These are phyloP conservation scores for Hanseniaspora jakobsenii DNA, from an alignment of 805 yeast genomes.

Conservation along the genomic window DNA sequence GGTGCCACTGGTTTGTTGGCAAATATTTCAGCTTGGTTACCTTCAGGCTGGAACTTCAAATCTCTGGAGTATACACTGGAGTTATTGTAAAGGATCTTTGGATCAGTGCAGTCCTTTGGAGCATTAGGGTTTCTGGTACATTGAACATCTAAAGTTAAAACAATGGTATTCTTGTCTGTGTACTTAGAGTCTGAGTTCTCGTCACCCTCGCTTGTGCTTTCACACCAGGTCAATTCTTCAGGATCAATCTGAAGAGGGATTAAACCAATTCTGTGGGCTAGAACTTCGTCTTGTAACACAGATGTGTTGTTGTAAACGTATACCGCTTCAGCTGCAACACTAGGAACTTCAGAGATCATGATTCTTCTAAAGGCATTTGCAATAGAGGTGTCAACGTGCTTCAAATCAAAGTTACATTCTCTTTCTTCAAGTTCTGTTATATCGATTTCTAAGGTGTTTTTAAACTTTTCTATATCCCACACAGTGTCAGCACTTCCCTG, in stretches of 20 bases:
- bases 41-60: constrained; percentile 82
- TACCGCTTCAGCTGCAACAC: constrained; percentile 88
- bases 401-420: constrained; percentile 73
- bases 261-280: constrained; percentile 89
- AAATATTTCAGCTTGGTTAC: constrained; percentile 64
- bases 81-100: constrained; percentile 71
- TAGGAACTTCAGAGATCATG: constrained; percentile 93
- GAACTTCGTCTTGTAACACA: constrained; percentile 92
- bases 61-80: constrained; percentile 82
- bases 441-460: constrained; percentile 50
- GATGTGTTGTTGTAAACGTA: constrained; percentile 89
- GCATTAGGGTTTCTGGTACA: constrained; percentile 84
- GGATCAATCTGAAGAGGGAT: constrained; percentile 87
- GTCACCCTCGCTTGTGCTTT: constrained; percentile 48
- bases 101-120: constrained; percentile 63
- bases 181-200: constrained; percentile 35
- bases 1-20: constrained; percentile 58
- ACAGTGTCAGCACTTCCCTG: constrained; percentile 43
- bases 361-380: constrained; percentile 95
- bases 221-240: constrained; percentile 76
- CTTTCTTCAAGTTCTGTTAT: constrained; percentile 55
- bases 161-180: constrained; percentile 83
- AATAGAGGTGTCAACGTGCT: constrained; percentile 78
- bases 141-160: constrained; percentile 62
- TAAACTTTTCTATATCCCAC: constrained; percentile 78